A percentile compares a stretch with the other conserved stretches of the same genome.
phyloP scores from a whole-genome alignment of 768 basidiomycete species.

The Serendipita sp. region DNA sequence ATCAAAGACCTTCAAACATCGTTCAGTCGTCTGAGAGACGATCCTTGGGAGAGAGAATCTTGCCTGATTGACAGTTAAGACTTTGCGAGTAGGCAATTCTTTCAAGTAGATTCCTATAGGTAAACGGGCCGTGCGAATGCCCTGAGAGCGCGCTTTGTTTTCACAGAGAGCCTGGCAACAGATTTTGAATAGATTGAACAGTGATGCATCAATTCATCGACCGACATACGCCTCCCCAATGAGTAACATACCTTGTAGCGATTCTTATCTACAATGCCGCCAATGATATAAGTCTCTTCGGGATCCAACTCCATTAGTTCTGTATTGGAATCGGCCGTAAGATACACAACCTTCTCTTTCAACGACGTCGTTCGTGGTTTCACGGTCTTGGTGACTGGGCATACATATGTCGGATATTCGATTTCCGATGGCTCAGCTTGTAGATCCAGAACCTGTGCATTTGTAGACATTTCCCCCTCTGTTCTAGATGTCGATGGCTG shows the following conservation, averaged over 20 bases:
- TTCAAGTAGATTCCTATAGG: constrained; percentile 88
- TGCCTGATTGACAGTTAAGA: constrained; percentile 91
- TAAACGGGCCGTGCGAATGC: constrained; percentile 71
- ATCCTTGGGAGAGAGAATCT: constrained; percentile 10
- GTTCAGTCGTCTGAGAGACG: too few relatives aligned
- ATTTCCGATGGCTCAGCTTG: not conserved
- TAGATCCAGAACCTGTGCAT: not conserved
- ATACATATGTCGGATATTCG: constrained; percentile 8
- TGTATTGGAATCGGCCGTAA: constrained; percentile 85
- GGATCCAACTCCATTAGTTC: constrained; percentile 71
- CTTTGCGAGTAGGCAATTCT: constrained; percentile 77
- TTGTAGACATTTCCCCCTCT: constrained; percentile 12
- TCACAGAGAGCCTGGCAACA: constrained; percentile 57
- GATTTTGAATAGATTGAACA: constrained; percentile 10
- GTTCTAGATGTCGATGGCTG: not conserved
- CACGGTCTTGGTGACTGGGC: constrained; percentile 3
- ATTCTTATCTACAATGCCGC: constrained; percentile 91
- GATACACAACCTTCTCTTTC: constrained; percentile 58
- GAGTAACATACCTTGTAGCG: constrained; percentile 64
- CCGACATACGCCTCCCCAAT: too few relatives aligned
- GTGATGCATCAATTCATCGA: too few relatives aligned
- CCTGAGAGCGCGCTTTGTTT: constrained; percentile 61
- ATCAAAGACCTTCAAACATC: constrained; percentile 47
- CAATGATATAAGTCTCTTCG: constrained; percentile 84
- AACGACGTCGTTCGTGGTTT: constrained; percentile 11